Base-by-base conservation (phyloP, 2,329 filamentous ascomycete genomes). In the Diaporthe humulicola region DNA sequence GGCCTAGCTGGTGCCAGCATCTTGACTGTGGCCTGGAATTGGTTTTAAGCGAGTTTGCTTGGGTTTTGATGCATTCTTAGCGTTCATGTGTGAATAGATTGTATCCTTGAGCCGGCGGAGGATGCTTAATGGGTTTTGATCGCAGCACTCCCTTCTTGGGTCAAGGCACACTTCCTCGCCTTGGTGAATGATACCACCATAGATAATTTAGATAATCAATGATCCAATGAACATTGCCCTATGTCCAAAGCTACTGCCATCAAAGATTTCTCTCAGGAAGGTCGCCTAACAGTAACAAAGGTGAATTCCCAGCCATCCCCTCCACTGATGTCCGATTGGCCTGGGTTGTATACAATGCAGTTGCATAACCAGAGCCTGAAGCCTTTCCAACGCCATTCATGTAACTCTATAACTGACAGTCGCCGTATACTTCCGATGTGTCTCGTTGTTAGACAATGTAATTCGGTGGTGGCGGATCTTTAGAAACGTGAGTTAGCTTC, bases 161-260 rank as follows among this genome's bases (percentile, higher is more conserved):
- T n/a, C 28, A 33, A 22, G 4, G 40, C 14, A 30, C 12, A 30
- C 15, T 33, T 19, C 9, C 28, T 22, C 14, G 40, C 1, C 10
- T 33, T 48, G 10, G 28, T 14, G 28, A 14, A 9, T 15, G 42
- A 17, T 0, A 33, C n/a, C 2, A 5, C 30, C 15, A 19, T 50
- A 50, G 12, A 42, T 58, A 28, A 15, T 42, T 33, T 61, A 42
- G 4, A 42, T 42, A 25, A 9, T n/a, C n/a, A 42, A 28, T 61
- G n/a, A 60, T 25, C 8, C 6, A 60, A 17, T 40, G 33, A 15
- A 5, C 56, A 33, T 33, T 17, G 17, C 2, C 9, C 25, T 40
- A 4, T 17, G 22, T 25, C 5, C 17, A 2, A 40, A 40, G 10
- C 0, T 2, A 2, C 15, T 4, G 10, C 7, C 10, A n/a, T 8